Evolutionary conservation across 768 basidiomycete genomes (phyloP), one percentile per base, ranked within the genome.

Genomic region (Lentinula guzmanii): DNA sequence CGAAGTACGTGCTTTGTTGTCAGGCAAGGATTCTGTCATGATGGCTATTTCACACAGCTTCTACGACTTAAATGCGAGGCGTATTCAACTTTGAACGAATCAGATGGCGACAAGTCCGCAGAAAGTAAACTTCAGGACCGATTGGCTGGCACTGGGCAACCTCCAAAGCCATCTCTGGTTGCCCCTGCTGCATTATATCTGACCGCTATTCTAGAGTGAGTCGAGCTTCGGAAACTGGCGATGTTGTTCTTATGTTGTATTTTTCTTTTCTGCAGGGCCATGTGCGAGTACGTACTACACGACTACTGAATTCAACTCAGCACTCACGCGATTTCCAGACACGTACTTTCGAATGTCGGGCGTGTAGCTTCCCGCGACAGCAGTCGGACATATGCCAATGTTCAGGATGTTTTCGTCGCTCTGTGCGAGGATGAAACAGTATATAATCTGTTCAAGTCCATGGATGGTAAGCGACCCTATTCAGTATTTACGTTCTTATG

Each of bases 201-300:
- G 55, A 95, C 95, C 2, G 93, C 94, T 7, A 91, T 96, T 64
- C 78, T 97, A 34, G 95, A 97, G 94, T 95, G 72, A 77, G 94
- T 83, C 16, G 54, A 48, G 18, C 61, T 60, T 57, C 66, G 65
- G 57, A 61, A 43, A 63, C 68, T 48, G 39, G 62, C 58, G 59
- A 61, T 62, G 66, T 59, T 64, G 63, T 46, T 67, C 69, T 75
- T 58, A 75, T 65, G 63, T 64, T 60, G 64, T 58, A 60, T 66
- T 58, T 61, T 46, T 43, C 64, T 67, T 61, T 46, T 42, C 64
- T 67, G 34, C 70, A 93, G 92, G 75, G 85, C 90, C 61, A 79
- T 92, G 67, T 93, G 91, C 91, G 90, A 93, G 91, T 93, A 76
- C 71, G 88, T 84, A 31, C 41, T 55, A 55, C 52, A 10, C 43